Percentiles rank a stretch among this genome's conserved stretches.
These are phyloP conservation scores for Suhomyces bolitotheri DNA, from an alignment of 1,139 yeast species.

Conservation along the genomic window DNA sequence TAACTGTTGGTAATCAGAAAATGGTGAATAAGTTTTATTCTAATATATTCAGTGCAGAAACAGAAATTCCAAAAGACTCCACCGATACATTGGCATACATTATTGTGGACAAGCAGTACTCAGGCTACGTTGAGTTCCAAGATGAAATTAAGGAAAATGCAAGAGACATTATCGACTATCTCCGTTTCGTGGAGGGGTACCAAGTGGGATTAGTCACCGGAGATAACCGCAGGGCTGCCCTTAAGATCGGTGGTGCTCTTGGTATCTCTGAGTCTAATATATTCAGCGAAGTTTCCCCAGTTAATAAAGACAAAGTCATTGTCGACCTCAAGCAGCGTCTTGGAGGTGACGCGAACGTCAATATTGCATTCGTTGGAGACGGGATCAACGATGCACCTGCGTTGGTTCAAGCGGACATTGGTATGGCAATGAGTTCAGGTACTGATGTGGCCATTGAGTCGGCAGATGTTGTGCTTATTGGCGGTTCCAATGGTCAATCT, in stretches of 20 bases:
- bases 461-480: conserved; percentile 81
- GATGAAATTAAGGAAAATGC: conserved; percentile 77
- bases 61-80: conserved; percentile 10
- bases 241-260: conserved; percentile 60
- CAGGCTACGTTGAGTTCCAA: conserved; percentile 65
- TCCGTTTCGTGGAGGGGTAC: conserved; percentile 52
- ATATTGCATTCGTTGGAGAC: conserved; percentile 90
- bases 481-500: conserved; percentile 27
- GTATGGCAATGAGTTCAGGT: conserved; percentile 89
- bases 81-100: conserved; percentile 39
- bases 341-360: conserved; percentile 31
- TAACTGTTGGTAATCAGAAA: conserved; percentile 59
- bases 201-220: conserved; percentile 92
- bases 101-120: conserved; percentile 52
- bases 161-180: conserved; percentile 54
- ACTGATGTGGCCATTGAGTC: conserved; percentile 96
- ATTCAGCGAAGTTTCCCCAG: conserved; percentile 77
- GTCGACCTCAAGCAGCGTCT: conserved; percentile 52
- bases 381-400: conserved; percentile 98
- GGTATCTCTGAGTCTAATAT: conserved; percentile 67
- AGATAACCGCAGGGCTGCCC: conserved; percentile 67
- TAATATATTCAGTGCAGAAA: conserved; percentile 14
- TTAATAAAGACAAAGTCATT: conserved; percentile 71
- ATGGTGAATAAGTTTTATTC: conserved; percentile 36
- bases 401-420: conserved; percentile 81